phyloP scores from a whole-genome alignment of 2,329 filamentous ascomycete species.

The Hypoxylon rubiginosum region DNA sequence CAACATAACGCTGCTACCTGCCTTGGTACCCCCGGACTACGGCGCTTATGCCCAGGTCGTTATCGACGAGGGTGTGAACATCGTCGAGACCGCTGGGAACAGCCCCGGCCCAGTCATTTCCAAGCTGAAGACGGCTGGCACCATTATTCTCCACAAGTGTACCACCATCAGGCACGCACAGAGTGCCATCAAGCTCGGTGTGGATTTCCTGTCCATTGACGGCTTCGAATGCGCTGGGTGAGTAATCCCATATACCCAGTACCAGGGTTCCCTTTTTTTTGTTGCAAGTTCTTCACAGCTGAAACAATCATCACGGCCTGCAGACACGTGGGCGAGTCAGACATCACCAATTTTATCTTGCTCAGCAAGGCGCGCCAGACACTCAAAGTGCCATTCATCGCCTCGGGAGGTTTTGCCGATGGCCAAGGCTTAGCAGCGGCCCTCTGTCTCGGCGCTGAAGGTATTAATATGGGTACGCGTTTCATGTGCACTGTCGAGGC shows the following conservation, averaged over 20 bases:
- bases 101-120: constrained; percentile 89
- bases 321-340: constrained; percentile 83
- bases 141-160: constrained; percentile 94
- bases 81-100: constrained; percentile 95
- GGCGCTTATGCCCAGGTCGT: constrained; percentile 90
- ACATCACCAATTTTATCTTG: constrained; percentile 92
- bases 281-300: constrained; percentile 19
- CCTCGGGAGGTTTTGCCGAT: constrained; percentile 94
- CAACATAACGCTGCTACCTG: constrained; percentile 93
- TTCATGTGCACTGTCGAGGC: constrained; percentile 98
- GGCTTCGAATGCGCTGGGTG: constrained; percentile 94
- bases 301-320: constrained; percentile 23
- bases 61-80: constrained; percentile 90
- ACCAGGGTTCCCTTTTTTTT: constrained; percentile 10
- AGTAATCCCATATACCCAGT: constrained; percentile 35
- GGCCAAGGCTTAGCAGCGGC: constrained; percentile 93
- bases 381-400: constrained; percentile 90
- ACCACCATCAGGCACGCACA: constrained; percentile 95
- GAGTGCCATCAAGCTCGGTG: constrained; percentile 91
- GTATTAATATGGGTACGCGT: constrained; percentile 98
- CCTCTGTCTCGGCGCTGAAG: constrained; percentile 88
- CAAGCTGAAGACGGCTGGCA: constrained; percentile 83
- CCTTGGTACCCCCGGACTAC: constrained; percentile 92
- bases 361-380: constrained; percentile 87
- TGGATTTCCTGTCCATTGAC: constrained; percentile 96